These are phyloP conservation scores for Paramecium sexaurelia DNA, from an alignment of 73 alveolate genomes.

Conservation along the genomic window DNA sequence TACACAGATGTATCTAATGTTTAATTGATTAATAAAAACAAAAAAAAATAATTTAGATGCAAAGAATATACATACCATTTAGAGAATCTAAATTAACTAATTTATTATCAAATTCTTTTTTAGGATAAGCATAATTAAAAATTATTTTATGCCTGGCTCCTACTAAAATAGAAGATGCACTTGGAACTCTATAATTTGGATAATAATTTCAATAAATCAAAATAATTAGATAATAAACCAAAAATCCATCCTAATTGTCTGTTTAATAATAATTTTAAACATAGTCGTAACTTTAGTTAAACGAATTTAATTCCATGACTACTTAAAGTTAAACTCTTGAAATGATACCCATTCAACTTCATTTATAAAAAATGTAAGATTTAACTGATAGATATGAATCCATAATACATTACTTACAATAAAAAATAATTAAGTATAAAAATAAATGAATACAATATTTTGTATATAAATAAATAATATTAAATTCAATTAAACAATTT, in stretches of 20 bases:
- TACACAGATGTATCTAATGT: constrained; percentile 21
- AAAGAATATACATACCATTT: constrained; percentile 15
- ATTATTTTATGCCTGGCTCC: constrained; percentile 10
- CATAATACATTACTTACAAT: constrained; percentile 24
- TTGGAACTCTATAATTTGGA: constrained; percentile 39
- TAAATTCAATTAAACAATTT: no score
- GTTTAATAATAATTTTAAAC: background rate
- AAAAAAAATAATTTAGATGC: background rate
- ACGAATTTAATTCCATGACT: background rate
- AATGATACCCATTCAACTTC: background rate
- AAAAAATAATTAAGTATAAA: constrained; percentile 20
- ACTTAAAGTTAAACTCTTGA: background rate
- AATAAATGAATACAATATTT: background rate
- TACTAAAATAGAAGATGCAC: background rate
- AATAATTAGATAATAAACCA: background rate
- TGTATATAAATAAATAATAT: background rate
- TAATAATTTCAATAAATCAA: constrained; percentile 1
- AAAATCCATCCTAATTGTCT: background rate
- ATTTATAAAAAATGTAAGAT: background rate
- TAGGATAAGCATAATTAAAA: background rate
- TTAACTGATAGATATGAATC: constrained; percentile 20
- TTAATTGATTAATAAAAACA: background rate
- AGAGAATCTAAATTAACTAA: constrained; percentile 43
- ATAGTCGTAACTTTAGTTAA: background rate
- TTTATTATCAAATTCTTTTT: background rate